A percentile compares a stretch with the other conserved stretches of the same genome.
These are phyloP conservation scores for Capronia coronata DNA, from an alignment of 2,329 filamentous ascomycete genomes.

Conservation along the genomic window DNA sequence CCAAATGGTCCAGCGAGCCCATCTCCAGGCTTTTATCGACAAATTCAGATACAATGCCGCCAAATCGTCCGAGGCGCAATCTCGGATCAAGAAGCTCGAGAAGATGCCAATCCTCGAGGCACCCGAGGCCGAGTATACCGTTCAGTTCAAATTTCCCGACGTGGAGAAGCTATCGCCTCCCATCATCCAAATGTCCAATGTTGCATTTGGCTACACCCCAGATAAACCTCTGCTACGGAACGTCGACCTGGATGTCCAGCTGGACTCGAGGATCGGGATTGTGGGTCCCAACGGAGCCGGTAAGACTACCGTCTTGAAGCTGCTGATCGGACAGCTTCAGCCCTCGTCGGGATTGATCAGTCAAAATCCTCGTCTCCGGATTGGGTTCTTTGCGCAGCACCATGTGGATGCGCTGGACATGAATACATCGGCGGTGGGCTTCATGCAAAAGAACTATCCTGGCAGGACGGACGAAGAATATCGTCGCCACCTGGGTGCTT, in stretches of 20 bases:
- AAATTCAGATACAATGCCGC: slow-evolving; percentile 99
- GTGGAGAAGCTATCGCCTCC: slow-evolving; percentile 96
- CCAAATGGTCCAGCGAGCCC: slow-evolving; percentile 87
- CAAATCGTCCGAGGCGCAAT: slow-evolving; percentile 97
- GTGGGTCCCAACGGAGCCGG: slow-evolving; percentile 98
- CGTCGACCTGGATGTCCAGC: slow-evolving; percentile 91
- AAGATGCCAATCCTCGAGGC: slow-evolving; percentile 88
- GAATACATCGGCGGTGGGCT: slow-evolving; percentile 79
- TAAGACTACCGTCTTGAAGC: slow-evolving; percentile 96
- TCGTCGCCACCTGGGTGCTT: slow-evolving; percentile 83
- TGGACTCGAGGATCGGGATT: slow-evolving; percentile 96
- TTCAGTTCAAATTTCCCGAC: slow-evolving; percentile 94
- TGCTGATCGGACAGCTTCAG: slow-evolving; percentile 81
- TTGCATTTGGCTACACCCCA: slow-evolving; percentile 78
- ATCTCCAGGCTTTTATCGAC: slow-evolving; percentile 97
- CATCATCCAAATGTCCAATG: slow-evolving; percentile 93
- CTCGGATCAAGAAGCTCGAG: slow-evolving; percentile 97
- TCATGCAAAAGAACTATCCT: slow-evolving; percentile 90
- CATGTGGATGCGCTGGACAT: slow-evolving; percentile 95
- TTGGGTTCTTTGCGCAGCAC: slow-evolving; percentile 97
- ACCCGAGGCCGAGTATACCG: slow-evolving; percentile 88
- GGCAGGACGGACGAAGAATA: slow-evolving; percentile 95
- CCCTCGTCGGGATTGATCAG: slow-evolving; percentile 76
- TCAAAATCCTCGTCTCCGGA: slow-evolving; percentile 75
- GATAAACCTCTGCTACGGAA: slow-evolving; percentile 75